Evolutionary conservation across 345 rosid species (phyloP), one percentile per base, ranked within the genome.

Genomic region (Noccaea bulbosa): DNA sequence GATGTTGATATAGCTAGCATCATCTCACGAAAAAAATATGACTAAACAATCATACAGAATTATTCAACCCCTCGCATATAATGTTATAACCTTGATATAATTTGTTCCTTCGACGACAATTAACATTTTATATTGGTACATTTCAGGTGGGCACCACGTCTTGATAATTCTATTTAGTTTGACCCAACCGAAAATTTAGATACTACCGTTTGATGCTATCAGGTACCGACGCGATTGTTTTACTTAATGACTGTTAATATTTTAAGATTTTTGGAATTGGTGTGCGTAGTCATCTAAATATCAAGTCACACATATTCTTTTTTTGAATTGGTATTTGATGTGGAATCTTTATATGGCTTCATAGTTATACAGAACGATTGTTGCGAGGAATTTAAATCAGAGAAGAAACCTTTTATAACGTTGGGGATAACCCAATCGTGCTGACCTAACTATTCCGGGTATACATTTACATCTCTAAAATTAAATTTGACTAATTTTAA

Each of bases 141-240:
- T 64, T 35, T 73, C 27, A 57, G 67, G 66, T 32, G 49, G 71
- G 71, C 56, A 17, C 66, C 66, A 74, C 41, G 68, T 50, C 73
- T 50, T 59, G 5, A 50, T 43, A 32, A 48, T 59, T n/a, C 22
- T 73, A 73, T 5, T 33, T 65, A 24, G 2, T 24, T 50, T 51
- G 53, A 62, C 48, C 9, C 33, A 52, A 14, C 58, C 22, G 30
- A 62, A 41, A 39, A 52, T 15, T 8, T 51, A 50, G n/a, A 52
- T 46, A 34, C 11, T 32, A 24, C 27, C 27, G 27, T 24, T 16
- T 6, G 32, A 50, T 47, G 70, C 2, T 3, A 8, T 30, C 7
- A 17, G 33, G 10, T 43, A 39, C 20, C 7, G 48, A 66, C 11
- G 15, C 41, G 14, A n/a, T 38, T 64, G 6, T 45, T 54, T 43